Evolutionary conservation across 1,284 basidiomycete species (phyloP).

Genomic region (Apiotrichum mycotoxinovorans): DNA sequence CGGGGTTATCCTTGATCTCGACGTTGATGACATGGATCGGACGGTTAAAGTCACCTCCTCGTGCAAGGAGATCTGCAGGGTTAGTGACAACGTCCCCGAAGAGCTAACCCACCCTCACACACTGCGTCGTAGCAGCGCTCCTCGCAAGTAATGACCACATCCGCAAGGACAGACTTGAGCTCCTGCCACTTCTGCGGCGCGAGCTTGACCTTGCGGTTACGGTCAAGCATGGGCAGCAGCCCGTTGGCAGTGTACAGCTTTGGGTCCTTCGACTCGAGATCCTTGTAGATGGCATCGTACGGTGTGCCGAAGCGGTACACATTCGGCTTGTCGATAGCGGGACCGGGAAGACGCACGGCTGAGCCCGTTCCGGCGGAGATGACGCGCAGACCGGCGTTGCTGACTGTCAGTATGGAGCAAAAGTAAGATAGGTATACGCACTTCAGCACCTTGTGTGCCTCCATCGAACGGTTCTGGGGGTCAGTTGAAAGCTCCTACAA

Average conservation of each 20-base stretch:
- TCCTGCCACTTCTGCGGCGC: constrained; percentile 99
- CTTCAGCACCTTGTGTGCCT: constrained; percentile 88
- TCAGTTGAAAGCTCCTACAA: constrained; percentile 16
- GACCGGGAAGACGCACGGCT: constrained; percentile 90
- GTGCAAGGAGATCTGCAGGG: constrained; percentile 70
- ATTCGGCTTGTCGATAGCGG: constrained; percentile 95
- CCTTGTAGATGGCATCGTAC: constrained; percentile 92
- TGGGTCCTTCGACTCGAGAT: constrained; percentile 81
- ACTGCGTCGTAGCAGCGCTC: constrained; percentile 98
- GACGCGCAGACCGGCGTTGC: constrained; percentile 82
- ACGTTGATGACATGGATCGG: constrained; percentile 96
- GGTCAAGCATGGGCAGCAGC: constrained; percentile 93
- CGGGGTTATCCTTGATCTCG: constrained; percentile 99
- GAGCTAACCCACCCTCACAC: constrained; percentile 73
- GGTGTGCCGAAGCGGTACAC: constrained; percentile 98
- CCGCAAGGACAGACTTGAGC: constrained; percentile 68
- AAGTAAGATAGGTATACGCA: constrained; percentile 53
- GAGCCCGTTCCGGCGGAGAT: constrained; percentile 95
- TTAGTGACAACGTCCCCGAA: not conserved
- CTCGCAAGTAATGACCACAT: constrained; percentile 98
- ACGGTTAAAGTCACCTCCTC: constrained; percentile 88
- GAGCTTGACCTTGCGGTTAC: constrained; percentile 85
- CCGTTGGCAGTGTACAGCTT: constrained; percentile 94
- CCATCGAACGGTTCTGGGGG: constrained; percentile 94
- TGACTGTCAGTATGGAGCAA: constrained; percentile 11